Percentiles rank a stretch among this genome's conserved stretches.
phyloP scores from a whole-genome alignment of 2,329 filamentous ascomycete species.

The Colletotrichum filicis region DNA sequence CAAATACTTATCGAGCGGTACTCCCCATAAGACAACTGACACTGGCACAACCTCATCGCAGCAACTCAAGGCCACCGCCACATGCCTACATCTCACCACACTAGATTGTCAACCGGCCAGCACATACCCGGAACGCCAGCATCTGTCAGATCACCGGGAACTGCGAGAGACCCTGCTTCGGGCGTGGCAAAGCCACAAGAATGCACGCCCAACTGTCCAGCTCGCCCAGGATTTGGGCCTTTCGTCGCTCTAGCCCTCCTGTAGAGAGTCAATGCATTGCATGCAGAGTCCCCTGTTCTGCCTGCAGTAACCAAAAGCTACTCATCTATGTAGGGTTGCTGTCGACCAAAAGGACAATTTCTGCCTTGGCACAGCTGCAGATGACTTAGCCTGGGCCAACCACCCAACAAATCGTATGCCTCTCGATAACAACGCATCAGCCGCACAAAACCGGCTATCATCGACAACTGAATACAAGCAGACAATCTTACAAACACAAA shows the following conservation, averaged over 20 bases:
- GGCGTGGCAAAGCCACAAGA: not conserved
- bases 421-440: not conserved
- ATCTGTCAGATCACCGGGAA: not conserved
- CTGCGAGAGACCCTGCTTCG: not conserved
- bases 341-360: not conserved
- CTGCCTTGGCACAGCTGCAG: constrained; percentile 7
- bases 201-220: constrained; percentile 3
- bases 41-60: not conserved
- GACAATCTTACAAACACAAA: not conserved
- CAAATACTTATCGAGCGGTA: too few species aligned
- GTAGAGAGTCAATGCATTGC: not conserved
- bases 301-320: not conserved
- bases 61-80: not conserved
- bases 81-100: not conserved
- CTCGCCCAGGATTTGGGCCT: not conserved
- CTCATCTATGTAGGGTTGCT: not conserved
- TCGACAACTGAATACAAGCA: not conserved
- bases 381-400: not conserved
- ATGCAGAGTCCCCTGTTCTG: constrained; percentile 9
- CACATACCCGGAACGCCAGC: not conserved
- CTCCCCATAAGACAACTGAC: not conserved
- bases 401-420: not conserved
- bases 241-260: not conserved
- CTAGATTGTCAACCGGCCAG: not conserved
- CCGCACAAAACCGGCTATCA: not conserved